Evolutionary conservation across 768 basidiomycete genomes (phyloP).

Genomic region (Amanita pseudoporphyria): DNA sequence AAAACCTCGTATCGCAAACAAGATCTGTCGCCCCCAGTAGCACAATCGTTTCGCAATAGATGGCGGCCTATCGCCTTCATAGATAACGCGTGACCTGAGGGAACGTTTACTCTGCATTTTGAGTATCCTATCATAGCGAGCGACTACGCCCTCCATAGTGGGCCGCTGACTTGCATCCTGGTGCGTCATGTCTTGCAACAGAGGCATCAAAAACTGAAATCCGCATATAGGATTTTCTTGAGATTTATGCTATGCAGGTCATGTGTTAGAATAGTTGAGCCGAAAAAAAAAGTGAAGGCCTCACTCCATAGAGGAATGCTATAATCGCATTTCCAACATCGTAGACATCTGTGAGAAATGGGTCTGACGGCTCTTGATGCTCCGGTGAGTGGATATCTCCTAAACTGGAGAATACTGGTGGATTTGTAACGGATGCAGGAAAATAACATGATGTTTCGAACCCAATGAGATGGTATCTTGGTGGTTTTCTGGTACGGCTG

Average conservation of each 20-base stretch:
- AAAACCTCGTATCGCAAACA: not conserved
- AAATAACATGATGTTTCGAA: conserved; percentile 21
- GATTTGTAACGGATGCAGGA: conserved; percentile 14
- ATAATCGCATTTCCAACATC: conserved; percentile 29
- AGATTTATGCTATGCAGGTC: not conserved
- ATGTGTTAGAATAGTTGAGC: not conserved
- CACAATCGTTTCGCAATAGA: not conserved
- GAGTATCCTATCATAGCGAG: conserved; percentile 12
- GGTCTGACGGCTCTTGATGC: conserved; percentile 28
- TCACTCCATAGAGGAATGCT: conserved; percentile 24
- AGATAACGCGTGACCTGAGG: conserved; percentile 15
- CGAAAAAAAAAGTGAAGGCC: not conserved
- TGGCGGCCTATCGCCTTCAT: not conserved
- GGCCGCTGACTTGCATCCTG: conserved; percentile 17
- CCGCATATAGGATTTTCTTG: conserved; percentile 2
- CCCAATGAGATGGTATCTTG: conserved; percentile 22
- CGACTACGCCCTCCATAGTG: conserved; percentile 16
- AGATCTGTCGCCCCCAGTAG: not conserved
- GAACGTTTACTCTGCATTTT: conserved; percentile 10
- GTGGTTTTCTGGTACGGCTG: conserved; percentile 15
- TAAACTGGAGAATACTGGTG: conserved; percentile 15
- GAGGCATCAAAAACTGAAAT: conserved; percentile 10
- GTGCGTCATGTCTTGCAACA: conserved; percentile 19
- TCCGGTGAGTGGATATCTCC: not conserved
- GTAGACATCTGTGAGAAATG: conserved; percentile 36